phyloP scores from a whole-genome alignment of 805 yeast genomes.

The Danielia oregonensis region DNA sequence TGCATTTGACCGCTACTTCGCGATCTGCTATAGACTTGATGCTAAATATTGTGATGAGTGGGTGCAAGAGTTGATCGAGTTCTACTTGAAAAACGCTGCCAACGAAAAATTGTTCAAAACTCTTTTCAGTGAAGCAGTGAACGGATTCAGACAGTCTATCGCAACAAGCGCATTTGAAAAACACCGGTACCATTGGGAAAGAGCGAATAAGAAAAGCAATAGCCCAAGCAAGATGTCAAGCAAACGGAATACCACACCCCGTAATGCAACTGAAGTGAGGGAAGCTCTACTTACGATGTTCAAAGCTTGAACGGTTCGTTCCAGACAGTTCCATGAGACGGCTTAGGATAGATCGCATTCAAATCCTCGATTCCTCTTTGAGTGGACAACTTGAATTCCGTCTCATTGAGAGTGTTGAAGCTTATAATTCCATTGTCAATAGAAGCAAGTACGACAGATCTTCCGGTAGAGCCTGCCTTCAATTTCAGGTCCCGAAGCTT shows the following conservation, averaged over 20 bases:
- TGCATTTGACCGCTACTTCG: conserved; percentile 14
- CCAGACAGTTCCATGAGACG: conserved; percentile 14
- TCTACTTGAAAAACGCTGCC: conserved; percentile 2
- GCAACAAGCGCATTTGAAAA: too few relatives aligned
- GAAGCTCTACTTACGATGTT: too few relatives aligned
- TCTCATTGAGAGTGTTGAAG: conserved; percentile 51
- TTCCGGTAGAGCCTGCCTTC: conserved; percentile 45
- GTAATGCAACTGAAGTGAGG: too few relatives aligned
- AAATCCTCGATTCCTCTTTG: conserved; percentile 3
- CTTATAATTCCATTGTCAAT: conserved; percentile 74
- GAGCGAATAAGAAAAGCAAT: too few relatives aligned
- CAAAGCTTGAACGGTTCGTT: conserved; percentile 8
- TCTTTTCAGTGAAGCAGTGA: conserved; percentile 6
- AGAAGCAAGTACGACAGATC: conserved; percentile 59
- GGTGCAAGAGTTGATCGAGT: conserved; percentile 6
- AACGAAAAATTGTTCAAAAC: conserved; percentile 3
- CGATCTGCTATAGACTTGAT: conserved; percentile 8
- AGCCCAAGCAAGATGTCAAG: too few relatives aligned
- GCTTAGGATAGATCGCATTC: conserved; percentile 7
- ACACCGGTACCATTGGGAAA: too few relatives aligned
- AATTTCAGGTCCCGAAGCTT: conserved; percentile 37
- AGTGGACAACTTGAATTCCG: conserved; percentile 40
- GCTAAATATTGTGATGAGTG: conserved; percentile 12
- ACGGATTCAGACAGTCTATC: conserved; percentile 2
- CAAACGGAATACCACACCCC: too few relatives aligned